phyloP scores from a whole-genome alignment of 805 yeast species.

The Metschnikowia lochheadii region DNA sequence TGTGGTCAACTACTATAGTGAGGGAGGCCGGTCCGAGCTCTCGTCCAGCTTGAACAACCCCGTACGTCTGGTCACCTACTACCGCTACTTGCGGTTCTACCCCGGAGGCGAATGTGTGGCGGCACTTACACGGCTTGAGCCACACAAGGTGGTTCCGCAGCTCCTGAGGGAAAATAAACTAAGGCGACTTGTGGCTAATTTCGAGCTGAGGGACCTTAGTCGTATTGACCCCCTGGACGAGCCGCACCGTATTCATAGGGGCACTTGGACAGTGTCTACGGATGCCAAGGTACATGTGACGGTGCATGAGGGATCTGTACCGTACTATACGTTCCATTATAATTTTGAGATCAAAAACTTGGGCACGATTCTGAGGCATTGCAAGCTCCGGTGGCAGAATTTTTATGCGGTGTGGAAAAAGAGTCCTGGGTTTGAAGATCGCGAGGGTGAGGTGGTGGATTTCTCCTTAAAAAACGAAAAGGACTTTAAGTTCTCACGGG shows the following conservation, averaged over 20 bases:
- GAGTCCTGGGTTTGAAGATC: conserved; percentile 37
- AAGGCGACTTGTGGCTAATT: conserved; percentile 16
- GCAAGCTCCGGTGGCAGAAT: conserved; percentile 66
- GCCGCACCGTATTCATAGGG: conserved; percentile 39
- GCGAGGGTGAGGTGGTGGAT: conserved; percentile 44
- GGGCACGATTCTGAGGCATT: conserved; percentile 57
- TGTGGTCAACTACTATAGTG: conserved; percentile 76
- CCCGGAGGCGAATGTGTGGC: conserved; percentile 73
- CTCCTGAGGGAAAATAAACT: conserved; percentile 33
- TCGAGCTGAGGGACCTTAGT: conserved; percentile 15
- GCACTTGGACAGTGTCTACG: conserved; percentile 55
- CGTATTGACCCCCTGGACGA: conserved; percentile 18
- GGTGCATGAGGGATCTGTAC: conserved; percentile 55
- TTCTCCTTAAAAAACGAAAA: conserved; percentile 69
- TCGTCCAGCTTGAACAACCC: conserved; percentile 70
- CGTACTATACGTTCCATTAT: conserved; percentile 60
- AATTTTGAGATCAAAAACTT: conserved; percentile 54
- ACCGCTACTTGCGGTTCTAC: conserved; percentile 77
- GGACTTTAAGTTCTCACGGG: conserved; percentile 73
- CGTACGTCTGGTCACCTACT: conserved; percentile 79
- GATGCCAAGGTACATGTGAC: conserved; percentile 47
- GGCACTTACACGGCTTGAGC: conserved; percentile 69
- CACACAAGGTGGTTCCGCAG: conserved; percentile 58
- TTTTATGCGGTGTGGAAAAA: conserved; percentile 53
- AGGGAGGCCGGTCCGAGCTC: conserved; percentile 70